Evolutionary conservation across 2,329 filamentous ascomycete species (phyloP).

Genomic region (Penicillium sumatraense): DNA sequence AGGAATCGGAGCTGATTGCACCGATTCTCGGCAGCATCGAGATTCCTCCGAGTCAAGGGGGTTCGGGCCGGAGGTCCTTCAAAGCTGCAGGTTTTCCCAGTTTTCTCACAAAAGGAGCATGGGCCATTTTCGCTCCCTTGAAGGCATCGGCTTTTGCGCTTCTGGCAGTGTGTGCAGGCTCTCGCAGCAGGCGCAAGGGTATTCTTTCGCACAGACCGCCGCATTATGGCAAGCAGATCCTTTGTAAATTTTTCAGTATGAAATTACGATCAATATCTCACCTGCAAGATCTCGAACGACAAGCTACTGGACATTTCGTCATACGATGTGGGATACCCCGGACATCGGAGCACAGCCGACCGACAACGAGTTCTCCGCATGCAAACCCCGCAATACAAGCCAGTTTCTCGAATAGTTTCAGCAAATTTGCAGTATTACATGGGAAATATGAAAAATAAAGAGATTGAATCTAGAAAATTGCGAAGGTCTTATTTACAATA

Average conservation of each 20-base stretch:
- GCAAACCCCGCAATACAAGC: no score
- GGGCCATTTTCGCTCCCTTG: neutral
- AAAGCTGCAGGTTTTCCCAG: slow-evolving; percentile 8
- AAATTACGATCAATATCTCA: neutral
- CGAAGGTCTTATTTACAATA: slow-evolving; percentile 4
- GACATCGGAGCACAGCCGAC: neutral
- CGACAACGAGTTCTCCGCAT: neutral
- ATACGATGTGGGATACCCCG: neutral
- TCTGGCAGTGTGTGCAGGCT: slow-evolving; percentile 9
- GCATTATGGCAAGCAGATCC: neutral
- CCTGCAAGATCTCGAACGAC: neutral
- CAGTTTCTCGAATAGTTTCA: no score
- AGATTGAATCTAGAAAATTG: neutral
- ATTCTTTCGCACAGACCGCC: neutral
- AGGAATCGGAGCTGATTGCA: slow-evolving; percentile 10
- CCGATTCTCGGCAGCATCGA: slow-evolving; percentile 9
- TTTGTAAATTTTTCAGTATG: neutral
- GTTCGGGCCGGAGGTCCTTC: slow-evolving; percentile 8
- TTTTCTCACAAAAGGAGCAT: slow-evolving; percentile 8
- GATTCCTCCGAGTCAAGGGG: slow-evolving; percentile 9
- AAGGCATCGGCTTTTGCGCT: slow-evolving; percentile 7
- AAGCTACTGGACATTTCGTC: neutral
- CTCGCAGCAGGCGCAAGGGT: neutral
- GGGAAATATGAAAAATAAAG: neutral
- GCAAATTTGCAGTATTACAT: no score